Evolutionary conservation across 2,329 filamentous ascomycete species (phyloP).

Genomic region (Fusarium pseudoanthophilum): DNA sequence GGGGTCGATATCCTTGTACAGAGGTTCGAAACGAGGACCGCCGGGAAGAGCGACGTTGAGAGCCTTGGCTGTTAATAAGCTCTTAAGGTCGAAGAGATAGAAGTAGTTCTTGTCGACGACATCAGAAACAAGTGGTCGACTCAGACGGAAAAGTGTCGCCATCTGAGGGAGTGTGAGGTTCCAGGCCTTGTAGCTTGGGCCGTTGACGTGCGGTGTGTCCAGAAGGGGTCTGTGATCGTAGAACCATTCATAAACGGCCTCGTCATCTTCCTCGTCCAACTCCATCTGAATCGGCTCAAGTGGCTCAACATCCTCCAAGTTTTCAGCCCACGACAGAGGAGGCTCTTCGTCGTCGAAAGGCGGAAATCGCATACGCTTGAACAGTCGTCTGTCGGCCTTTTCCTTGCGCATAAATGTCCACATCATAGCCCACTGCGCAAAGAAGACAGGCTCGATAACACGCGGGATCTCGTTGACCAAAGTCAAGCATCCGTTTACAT

Average conservation of each 20-base stretch:
- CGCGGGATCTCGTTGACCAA: constrained; percentile 96
- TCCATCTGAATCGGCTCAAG: constrained; percentile 99
- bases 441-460: constrained; percentile 97
- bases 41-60: constrained; percentile 98
- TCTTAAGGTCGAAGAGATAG: constrained; percentile 95
- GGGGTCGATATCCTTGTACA: constrained; percentile 98
- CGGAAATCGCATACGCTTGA: constrained; percentile 99
- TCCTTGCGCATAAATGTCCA: constrained; percentile 98
- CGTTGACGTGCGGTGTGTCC: constrained; percentile 94
- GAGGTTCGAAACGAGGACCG: constrained; percentile 92
- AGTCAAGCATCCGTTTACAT: constrained; percentile 97
- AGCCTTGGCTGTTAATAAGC: constrained; percentile 95
- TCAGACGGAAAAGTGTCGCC: constrained; percentile 93
- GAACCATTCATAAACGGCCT: constrained; percentile 93
- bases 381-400: constrained; percentile 93
- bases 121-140: constrained; percentile 89
- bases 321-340: constrained; percentile 96
- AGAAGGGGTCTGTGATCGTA: constrained; percentile 93
- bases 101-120: constrained; percentile 97
- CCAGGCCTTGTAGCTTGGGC: constrained; percentile 96
- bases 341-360: constrained; percentile 99
- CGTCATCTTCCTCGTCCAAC: constrained; percentile 92
- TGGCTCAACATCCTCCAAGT: constrained; percentile 98
- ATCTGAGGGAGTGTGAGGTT: constrained; percentile 94
- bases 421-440: constrained; percentile 99